Evolutionary conservation across 371 early-diverging fungal species (phyloP).

Genomic region (Smittium mucronatum): DNA sequence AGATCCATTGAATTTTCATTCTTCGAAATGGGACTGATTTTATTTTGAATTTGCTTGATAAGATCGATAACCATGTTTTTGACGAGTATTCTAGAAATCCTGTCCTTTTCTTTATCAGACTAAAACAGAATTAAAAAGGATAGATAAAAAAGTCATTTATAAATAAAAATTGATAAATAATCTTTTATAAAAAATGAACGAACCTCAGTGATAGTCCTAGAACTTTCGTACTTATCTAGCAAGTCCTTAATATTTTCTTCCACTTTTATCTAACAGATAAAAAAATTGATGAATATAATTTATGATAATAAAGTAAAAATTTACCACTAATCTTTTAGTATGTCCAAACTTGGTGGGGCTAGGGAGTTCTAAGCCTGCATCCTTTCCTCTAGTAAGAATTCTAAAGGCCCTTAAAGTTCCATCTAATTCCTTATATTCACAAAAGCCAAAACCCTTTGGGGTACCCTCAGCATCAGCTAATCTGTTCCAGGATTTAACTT

Average conservation of each 20-base stretch:
- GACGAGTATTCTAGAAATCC: background rate
- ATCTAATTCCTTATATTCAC: constrained; percentile 19
- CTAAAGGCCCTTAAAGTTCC: constrained; percentile 19
- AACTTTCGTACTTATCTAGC: constrained; percentile 6
- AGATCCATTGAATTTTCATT: no score
- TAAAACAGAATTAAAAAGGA: background rate
- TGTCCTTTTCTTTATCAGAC: constrained; percentile 9
- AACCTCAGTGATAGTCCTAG: background rate
- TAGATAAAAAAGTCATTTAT: background rate
- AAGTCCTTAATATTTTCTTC: constrained; percentile 14
- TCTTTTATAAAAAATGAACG: background rate
- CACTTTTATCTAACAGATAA: constrained; percentile 10
- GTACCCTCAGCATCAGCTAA: constrained; percentile 17
- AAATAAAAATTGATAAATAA: background rate
- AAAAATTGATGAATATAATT: background rate
- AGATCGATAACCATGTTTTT: constrained; percentile 6
- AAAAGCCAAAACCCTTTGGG: constrained; percentile 31
- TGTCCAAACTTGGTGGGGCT: background rate
- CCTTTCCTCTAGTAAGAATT: constrained; percentile 10
- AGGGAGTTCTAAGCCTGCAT: constrained; percentile 11
- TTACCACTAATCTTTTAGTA: constrained; percentile 9
- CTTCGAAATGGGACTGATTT: no score
- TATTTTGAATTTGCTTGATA: background rate
- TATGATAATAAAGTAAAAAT: background rate
- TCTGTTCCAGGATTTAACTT: constrained; percentile 23